phyloP scores from a whole-genome alignment of 306 rosid species.

The Elaeagnus macrophylla region DNA sequence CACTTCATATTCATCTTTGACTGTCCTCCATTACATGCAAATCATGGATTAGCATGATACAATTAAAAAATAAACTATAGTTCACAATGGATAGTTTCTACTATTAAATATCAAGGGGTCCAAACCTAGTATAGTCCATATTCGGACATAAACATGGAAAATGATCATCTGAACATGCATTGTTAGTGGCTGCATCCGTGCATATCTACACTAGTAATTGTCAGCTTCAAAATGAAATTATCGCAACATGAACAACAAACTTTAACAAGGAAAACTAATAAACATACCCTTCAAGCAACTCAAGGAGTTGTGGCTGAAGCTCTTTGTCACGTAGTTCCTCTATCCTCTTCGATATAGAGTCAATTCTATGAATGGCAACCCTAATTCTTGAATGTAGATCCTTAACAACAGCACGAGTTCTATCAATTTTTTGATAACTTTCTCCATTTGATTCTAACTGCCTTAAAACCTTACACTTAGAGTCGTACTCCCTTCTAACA shows the following conservation, averaged over 20 bases:
- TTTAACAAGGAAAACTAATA: constrained; percentile 10
- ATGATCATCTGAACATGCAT: too few relatives aligned
- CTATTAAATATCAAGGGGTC: not conserved
- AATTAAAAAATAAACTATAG: too few relatives aligned
- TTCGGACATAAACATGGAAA: not conserved
- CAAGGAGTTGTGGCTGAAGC: constrained; percentile 96
- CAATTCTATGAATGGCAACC: constrained; percentile 75
- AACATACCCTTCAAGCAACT: constrained; percentile 78
- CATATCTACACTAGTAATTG: not conserved
- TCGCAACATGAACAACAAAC: not conserved
- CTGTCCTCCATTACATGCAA: not conserved
- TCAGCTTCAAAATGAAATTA: not conserved
- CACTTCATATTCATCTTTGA: not conserved
- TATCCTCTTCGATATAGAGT: constrained; percentile 85
- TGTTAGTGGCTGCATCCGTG: not conserved
- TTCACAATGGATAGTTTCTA: not conserved
- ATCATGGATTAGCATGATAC: not conserved
- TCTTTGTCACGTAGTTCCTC: constrained; percentile 87
- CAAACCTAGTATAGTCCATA: not conserved
- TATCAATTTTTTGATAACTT: constrained; percentile 46
- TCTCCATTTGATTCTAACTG: constrained; percentile 68
- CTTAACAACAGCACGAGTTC: constrained; percentile 77
- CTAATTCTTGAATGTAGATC: constrained; percentile 86
- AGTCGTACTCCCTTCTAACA: constrained; percentile 73
- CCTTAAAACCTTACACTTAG: constrained; percentile 66